Percentiles rank a stretch among this genome's conserved stretches.
phyloP scores from a whole-genome alignment of 192 early-diverging fungal genomes.

The Linnemannia elongata region DNA sequence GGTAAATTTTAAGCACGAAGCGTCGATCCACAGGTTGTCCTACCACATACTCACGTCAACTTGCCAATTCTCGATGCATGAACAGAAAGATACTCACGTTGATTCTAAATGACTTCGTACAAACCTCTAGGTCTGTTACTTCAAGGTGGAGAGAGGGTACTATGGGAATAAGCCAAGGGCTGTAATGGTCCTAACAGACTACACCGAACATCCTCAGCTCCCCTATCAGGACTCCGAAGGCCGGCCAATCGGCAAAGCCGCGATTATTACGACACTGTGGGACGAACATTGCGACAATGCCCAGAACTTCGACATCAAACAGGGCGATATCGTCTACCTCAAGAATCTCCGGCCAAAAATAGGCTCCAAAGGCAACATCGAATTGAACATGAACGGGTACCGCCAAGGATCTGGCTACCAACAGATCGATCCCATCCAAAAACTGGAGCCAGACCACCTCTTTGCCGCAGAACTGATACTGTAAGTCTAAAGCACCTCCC shows the following conservation, averaged over 20 bases:
- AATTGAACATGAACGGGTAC: constrained; percentile 35
- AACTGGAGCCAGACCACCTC: constrained; percentile 9
- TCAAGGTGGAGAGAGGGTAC: constrained; percentile 5
- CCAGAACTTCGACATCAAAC: background rate
- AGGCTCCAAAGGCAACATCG: constrained; percentile 13
- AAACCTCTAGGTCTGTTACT: constrained; percentile 22
- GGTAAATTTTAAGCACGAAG: background rate
- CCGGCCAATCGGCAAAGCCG: constrained; percentile 16
- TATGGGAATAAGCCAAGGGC: background rate
- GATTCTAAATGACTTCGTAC: too few relatives aligned
- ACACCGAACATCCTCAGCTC: constrained; percentile 32
- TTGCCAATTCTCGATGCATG: too few relatives aligned
- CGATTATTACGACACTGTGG: constrained; percentile 40
- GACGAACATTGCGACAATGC: constrained; percentile 28
- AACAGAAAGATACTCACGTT: too few relatives aligned
- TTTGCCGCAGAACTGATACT: background rate
- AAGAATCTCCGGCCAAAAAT: constrained; percentile 34
- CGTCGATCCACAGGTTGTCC: background rate
- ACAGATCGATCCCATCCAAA: constrained; percentile 5
- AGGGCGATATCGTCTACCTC: constrained; percentile 29
- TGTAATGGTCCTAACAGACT: constrained; percentile 37
- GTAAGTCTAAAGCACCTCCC: background rate
- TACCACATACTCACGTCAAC: background rate
- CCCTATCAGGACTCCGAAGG: constrained; percentile 17
- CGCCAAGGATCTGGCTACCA: constrained; percentile 10